Percentiles rank a stretch among this genome's conserved stretches.
Evolutionary conservation across 2,329 filamentous ascomycete species (phyloP).

Genomic region (Coleophoma cylindrospora): DNA sequence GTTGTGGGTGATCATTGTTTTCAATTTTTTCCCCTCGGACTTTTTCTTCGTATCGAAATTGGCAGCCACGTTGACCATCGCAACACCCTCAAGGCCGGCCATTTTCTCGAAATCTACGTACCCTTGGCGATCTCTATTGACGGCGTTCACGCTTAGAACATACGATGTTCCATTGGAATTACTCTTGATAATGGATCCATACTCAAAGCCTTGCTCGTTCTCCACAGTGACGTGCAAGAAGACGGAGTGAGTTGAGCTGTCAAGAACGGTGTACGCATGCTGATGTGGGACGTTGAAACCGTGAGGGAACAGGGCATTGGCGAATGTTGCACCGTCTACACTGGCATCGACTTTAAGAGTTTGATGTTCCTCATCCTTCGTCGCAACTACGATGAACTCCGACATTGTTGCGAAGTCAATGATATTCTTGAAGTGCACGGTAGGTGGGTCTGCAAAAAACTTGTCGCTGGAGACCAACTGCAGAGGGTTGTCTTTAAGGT

Average conservation of each 20-base stretch:
- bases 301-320: slow-evolving; percentile 77
- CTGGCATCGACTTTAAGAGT: slow-evolving; percentile 76
- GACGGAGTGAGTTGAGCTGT: slow-evolving; percentile 90
- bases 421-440: slow-evolving; percentile 63
- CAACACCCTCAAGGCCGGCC: slow-evolving; percentile 84
- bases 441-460: slow-evolving; percentile 64
- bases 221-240: slow-evolving; percentile 90
- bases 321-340: slow-evolving; percentile 78
- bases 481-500: slow-evolving; percentile 57
- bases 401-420: slow-evolving; percentile 90
- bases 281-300: slow-evolving; percentile 78
- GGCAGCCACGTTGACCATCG: slow-evolving; percentile 77
- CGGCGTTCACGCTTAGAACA: slow-evolving; percentile 72
- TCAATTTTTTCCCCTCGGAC: slow-evolving; percentile 70
- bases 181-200: slow-evolving; percentile 90
- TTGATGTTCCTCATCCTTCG: slow-evolving; percentile 56
- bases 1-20: slow-evolving; percentile 92
- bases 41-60: slow-evolving; percentile 57
- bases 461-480: slow-evolving; percentile 74
- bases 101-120: slow-evolving; percentile 98
- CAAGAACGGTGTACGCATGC: slow-evolving; percentile 85
- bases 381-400: slow-evolving; percentile 90
- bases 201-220: slow-evolving; percentile 56
- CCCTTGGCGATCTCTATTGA: slow-evolving; percentile 72
- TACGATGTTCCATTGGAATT: slow-evolving; percentile 98